Percentiles rank a stretch among this genome's conserved stretches.
Conservation (phyloP, 495 filamentous ascomycete genomes). For the Penicillium roqueforti region DNA sequence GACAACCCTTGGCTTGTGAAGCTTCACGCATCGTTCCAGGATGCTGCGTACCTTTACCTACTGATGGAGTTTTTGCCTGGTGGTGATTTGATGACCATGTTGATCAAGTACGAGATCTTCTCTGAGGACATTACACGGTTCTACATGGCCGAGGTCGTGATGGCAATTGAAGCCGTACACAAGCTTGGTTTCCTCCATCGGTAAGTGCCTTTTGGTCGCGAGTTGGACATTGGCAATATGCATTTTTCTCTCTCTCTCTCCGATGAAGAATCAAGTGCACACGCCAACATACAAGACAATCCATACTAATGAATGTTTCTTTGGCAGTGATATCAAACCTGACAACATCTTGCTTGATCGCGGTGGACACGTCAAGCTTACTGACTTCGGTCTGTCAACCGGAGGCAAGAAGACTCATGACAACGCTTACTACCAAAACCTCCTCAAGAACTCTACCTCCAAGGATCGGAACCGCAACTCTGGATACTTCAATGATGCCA, state of each 20-base stretch:
- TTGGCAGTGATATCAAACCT: slow-evolving; percentile 88
- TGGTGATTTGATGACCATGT: slow-evolving; percentile 99
- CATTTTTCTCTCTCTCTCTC: not conserved
- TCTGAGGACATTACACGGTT: slow-evolving; percentile 97
- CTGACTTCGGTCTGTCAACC: slow-evolving; percentile 96
- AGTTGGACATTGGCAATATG: not conserved
- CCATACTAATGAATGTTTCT: slow-evolving; percentile 12
- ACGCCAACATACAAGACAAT: not conserved
- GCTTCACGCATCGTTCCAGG: slow-evolving; percentile 95
- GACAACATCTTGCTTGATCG: slow-evolving; percentile 97
- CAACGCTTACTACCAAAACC: slow-evolving; percentile 95
- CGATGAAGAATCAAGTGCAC: not conserved
- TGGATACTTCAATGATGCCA: slow-evolving; percentile 86
- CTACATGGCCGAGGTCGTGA: slow-evolving; percentile 97
- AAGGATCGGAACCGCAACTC: slow-evolving; percentile 72
- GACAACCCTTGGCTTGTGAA: slow-evolving; percentile 99
- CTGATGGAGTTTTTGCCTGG: slow-evolving; percentile 99
- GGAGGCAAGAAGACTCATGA: slow-evolving; percentile 97
- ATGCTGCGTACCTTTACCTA: slow-evolving; percentile 92
- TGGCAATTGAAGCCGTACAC: slow-evolving; percentile 97
- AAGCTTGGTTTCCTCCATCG: slow-evolving; percentile 98
- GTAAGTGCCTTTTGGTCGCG: slow-evolving; percentile 47
- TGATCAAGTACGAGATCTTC: slow-evolving; percentile 99
- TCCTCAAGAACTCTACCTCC: slow-evolving; percentile 80
- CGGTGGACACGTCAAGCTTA: slow-evolving; percentile 95